Percentiles rank a stretch among this genome's conserved stretches.
Evolutionary conservation across 352 stramenopile genomes (phyloP).

Genomic region (Phytophthora rubi): DNA sequence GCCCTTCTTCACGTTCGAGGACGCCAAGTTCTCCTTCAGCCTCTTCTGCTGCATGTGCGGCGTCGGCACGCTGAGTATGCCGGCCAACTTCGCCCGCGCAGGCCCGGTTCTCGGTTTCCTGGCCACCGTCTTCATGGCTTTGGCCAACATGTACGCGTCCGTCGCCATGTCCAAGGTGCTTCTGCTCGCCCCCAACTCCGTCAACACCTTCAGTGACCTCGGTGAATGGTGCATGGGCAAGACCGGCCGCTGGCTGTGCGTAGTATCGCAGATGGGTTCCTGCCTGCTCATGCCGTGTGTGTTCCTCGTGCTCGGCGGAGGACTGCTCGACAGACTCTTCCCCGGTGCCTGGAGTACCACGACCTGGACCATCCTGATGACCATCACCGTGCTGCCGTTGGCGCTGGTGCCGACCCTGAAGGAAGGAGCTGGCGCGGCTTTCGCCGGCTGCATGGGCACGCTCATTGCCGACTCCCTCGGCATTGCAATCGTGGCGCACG

Average conservation of each 20-base stretch:
- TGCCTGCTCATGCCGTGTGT: conserved; percentile 62
- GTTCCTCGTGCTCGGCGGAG: conserved; percentile 73
- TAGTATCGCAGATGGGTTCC: conserved; percentile 63
- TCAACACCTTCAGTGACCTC: conserved; percentile 70
- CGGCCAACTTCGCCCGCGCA: conserved; percentile 67
- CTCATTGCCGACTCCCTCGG: conserved; percentile 34
- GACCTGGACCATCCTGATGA: conserved; percentile 76
- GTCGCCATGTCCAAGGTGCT: conserved; percentile 66
- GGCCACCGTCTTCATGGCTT: conserved; percentile 62
- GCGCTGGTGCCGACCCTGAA: conserved; percentile 67
- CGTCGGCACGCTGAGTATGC: conserved; percentile 73
- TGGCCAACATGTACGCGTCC: conserved; percentile 69
- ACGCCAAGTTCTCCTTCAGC: conserved; percentile 66
- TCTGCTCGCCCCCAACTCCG: conserved; percentile 54
- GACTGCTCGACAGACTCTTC: conserved; percentile 61
- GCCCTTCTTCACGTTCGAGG: conserved; percentile 62
- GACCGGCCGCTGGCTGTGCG: conserved; percentile 54
- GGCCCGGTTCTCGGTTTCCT: conserved; percentile 47
- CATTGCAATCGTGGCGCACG: conserved; percentile 33
- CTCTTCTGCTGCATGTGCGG: conserved; percentile 73
- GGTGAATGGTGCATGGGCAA: conserved; percentile 46
- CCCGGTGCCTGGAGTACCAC: conserved; percentile 49
- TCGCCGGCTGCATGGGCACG: conserved; percentile 64
- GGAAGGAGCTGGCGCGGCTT: conserved; percentile 59
- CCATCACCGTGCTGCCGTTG: conserved; percentile 52